Evolutionary conservation across 1,284 basidiomycete species (phyloP), one percentile per base, ranked within the genome.

Genomic region (Microbotryomycetes sp.): DNA sequence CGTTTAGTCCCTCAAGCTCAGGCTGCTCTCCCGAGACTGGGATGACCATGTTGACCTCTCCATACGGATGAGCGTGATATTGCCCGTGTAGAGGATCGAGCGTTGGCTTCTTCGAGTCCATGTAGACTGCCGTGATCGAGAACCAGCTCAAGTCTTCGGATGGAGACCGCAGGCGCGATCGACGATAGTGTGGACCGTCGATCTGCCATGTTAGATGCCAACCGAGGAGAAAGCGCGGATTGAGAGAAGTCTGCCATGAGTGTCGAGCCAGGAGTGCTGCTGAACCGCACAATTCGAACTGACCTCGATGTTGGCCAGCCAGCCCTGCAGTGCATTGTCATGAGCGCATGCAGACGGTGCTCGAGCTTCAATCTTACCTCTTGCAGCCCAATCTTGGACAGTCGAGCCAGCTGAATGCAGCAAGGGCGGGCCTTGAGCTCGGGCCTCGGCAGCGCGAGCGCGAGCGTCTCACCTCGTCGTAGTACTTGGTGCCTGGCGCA

Each of bases 71-170:
- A 18, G 57, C 57, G 21, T 59, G 57, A 21, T 59, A 59, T 52
- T 59, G 50, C 24, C 50, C 30, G 26, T 11, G 3, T 21, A 24
- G 50, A 16, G 6, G 11, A 51, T 15, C 21, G 23, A 28, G 41
- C 15, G 27, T 24, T 13, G 50, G 30, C 18, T 59, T 50, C 4
- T 45, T 30, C 24, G 57, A 59, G 26, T 59, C 57, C 57, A 59
- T 59, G 35, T 59, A 59, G 30, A 59, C 57, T 18, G 57, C 57
- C n/a, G 57, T 59, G 29, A 59, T 59, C 18, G 57, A 59, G 57
- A 59, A 59, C 57, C 57, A 59, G 31, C 47, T 52, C n/a, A 59
- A 50, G n/a, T 59, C 41, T 23, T 59, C 57, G 30, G 57, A 49
- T 53, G 31, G 57, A 18, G 51, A 45, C 21, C 57, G 49, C 27